phyloP scores from a whole-genome alignment of 495 filamentous ascomycete species.

The Cryomyces minteri region DNA sequence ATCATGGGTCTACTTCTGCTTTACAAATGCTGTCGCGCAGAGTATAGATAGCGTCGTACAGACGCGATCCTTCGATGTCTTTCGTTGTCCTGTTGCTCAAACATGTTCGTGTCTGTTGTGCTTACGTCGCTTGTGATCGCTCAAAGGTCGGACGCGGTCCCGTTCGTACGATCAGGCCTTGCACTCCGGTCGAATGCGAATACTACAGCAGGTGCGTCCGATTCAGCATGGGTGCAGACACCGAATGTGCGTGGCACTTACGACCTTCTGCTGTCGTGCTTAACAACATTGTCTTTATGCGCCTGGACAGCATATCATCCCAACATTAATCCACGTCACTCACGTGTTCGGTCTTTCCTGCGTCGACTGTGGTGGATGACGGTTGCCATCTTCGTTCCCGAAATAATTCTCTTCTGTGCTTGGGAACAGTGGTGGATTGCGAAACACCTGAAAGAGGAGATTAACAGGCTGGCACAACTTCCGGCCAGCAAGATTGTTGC shows the following conservation, averaged over 20 bases:
- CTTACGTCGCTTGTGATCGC: no score
- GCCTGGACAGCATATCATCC: conserved; percentile 12
- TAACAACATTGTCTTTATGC: conserved; percentile 8
- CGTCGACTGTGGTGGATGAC: conserved; percentile 4
- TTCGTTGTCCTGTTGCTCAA: no score
- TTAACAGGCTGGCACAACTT: background rate
- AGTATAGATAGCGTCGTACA: no score
- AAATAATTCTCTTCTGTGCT: conserved; percentile 7
- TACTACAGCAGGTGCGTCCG: background rate
- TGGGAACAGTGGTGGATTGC: conserved; percentile 9
- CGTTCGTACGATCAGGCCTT: no score
- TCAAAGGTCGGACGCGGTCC: no score
- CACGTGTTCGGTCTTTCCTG: background rate
- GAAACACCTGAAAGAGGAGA: background rate
- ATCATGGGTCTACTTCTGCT: background rate
- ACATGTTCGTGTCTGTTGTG: no score
- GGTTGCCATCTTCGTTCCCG: conserved; percentile 5
- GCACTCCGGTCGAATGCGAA: background rate
- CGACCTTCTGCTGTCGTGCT: conserved; percentile 6
- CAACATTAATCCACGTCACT: conserved; percentile 1
- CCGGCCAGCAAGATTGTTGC: no score
- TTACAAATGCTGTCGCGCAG: no score
- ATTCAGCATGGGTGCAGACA: background rate
- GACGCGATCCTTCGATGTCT: no score
- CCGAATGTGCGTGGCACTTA: conserved; percentile 6